phyloP scores from a whole-genome alignment of 208 protist species.

The Trypanosoma brucei region DNA sequence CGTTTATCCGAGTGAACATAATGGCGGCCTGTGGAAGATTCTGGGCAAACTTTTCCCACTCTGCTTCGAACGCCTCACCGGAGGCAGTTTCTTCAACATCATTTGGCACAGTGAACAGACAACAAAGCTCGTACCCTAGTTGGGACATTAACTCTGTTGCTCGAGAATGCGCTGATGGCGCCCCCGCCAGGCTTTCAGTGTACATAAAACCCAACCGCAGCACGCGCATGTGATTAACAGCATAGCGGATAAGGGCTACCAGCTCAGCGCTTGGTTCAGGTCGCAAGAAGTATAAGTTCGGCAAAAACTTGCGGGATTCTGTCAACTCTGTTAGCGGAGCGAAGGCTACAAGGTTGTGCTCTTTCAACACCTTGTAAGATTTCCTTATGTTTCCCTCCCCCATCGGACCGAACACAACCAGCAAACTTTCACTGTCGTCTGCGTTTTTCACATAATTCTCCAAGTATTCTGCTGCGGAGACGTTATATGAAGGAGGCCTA shows the following conservation, averaged over 20 bases:
- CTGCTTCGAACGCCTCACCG: constrained; percentile 8
- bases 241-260: constrained; percentile 26
- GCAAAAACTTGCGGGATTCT: constrained; percentile 26
- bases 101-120: constrained; percentile 21
- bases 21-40: constrained; percentile 21
- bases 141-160: constrained; percentile 9
- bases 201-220: constrained; percentile 32
- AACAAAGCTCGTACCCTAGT: constrained; percentile 19
- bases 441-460: not conserved
- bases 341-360: constrained; percentile 9
- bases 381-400: not conserved
- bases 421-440: constrained; percentile 11
- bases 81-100: not conserved
- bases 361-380: not conserved
- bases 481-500: not conserved
- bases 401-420: constrained; percentile 29
- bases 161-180: not conserved
- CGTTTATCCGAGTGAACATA: constrained; percentile 5
- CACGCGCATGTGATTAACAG: constrained; percentile 21
- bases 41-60: constrained; percentile 14
- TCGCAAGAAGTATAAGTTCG: constrained; percentile 36
- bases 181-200: constrained; percentile 1
- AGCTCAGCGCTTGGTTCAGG: constrained; percentile 35
- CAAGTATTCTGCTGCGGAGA: not conserved
- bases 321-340: constrained; percentile 39